phyloP scores from a whole-genome alignment of 208 protist species.

The Leishmania amazonensis region DNA sequence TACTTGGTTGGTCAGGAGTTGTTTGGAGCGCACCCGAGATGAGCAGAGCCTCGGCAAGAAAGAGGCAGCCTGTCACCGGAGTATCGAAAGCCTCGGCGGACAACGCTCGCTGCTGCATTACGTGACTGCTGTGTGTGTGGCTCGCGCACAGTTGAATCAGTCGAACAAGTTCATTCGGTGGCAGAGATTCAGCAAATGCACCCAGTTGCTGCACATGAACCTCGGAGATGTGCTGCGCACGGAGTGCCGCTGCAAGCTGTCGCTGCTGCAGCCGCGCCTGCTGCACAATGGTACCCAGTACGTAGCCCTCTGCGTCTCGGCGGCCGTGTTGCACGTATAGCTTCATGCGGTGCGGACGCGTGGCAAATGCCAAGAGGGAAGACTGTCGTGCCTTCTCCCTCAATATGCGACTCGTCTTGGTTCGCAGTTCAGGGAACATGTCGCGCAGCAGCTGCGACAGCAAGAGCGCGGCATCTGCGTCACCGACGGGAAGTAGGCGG shows the following conservation, averaged over 20 bases:
- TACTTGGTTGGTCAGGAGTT: not conserved
- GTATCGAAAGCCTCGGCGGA: constrained; percentile 19
- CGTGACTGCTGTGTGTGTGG: not conserved
- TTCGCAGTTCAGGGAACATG: constrained; percentile 79
- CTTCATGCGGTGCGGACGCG: constrained; percentile 58
- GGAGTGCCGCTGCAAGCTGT: constrained; percentile 67
- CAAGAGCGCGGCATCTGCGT: constrained; percentile 27
- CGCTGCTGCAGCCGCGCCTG: constrained; percentile 75
- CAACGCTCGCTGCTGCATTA: not conserved
- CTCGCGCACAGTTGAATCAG: constrained; percentile 51
- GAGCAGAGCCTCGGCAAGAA: constrained; percentile 57
- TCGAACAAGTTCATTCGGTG: constrained; percentile 34
- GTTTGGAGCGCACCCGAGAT: constrained; percentile 17
- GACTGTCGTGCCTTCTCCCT: constrained; percentile 55
- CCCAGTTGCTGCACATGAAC: constrained; percentile 36
- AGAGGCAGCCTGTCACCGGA: constrained; percentile 48
- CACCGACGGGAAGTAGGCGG: constrained; percentile 35
- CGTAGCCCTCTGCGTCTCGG: constrained; percentile 31
- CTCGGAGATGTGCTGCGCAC: constrained; percentile 42
- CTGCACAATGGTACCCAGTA: constrained; percentile 65
- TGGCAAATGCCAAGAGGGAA: constrained; percentile 75
- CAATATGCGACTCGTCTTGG: constrained; percentile 59
- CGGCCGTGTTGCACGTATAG: constrained; percentile 41
- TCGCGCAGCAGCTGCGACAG: constrained; percentile 39
- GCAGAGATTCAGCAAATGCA: constrained; percentile 29